Evolutionary conservation across 306 rosid species (phyloP).

Genomic region (barrel medic (Medicago truncatula)): DNA sequence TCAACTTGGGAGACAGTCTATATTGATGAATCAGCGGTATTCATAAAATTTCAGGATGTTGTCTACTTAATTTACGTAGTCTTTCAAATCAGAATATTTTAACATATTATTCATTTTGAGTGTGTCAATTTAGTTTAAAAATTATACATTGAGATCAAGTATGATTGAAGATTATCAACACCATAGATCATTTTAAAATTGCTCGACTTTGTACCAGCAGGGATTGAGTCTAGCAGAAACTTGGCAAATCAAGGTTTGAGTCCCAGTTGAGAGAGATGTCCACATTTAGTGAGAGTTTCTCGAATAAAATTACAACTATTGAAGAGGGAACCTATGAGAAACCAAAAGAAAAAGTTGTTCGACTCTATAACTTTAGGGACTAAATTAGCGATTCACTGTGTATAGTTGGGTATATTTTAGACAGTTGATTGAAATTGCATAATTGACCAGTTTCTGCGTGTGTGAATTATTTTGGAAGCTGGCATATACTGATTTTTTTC

Average conservation of each 20-base stretch:
- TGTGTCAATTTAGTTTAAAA: background rate
- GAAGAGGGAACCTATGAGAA: too few species aligned
- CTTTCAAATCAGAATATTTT: background rate
- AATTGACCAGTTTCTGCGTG: background rate
- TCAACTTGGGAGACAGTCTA: background rate
- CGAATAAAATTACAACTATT: too few species aligned
- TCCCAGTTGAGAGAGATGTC: too few species aligned
- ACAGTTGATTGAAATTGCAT: background rate
- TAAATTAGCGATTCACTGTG: background rate
- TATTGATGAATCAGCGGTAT: background rate
- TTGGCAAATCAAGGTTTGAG: too few species aligned
- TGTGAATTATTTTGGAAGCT: background rate
- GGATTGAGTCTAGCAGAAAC: too few species aligned
- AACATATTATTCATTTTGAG: background rate
- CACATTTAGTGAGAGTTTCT: too few species aligned
- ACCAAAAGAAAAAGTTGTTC: background rate
- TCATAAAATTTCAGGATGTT: background rate
- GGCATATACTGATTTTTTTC: background rate
- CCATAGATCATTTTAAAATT: background rate
- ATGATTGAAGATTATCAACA: background rate
- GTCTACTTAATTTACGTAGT: background rate
- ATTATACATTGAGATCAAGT: background rate
- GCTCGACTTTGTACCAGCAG: background rate
- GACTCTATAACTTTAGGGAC: background rate
- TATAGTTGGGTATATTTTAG: background rate